Conservation (phyloP, 345 rosid genomes). For the Hibiscus trionum region DNA sequence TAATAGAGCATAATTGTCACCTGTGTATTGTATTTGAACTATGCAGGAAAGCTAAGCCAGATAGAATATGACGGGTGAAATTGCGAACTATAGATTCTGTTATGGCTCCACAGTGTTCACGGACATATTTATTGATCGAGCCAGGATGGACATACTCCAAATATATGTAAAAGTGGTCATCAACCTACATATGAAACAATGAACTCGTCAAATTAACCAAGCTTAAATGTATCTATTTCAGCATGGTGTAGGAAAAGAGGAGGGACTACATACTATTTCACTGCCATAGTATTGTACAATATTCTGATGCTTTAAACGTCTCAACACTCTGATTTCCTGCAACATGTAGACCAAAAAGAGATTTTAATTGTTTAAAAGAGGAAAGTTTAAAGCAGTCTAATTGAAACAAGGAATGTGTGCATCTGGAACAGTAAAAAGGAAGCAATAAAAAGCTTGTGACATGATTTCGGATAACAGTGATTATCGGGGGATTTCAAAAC, state of each 20-base stretch:
- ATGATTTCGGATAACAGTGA: background rate
- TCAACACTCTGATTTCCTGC: constrained; percentile 59
- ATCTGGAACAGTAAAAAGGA: too few species aligned
- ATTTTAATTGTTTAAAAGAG: too few species aligned
- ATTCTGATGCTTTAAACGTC: constrained; percentile 46
- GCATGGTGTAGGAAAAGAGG: background rate
- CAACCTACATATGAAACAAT: constrained; percentile 34
- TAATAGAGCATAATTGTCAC: constrained; percentile 20
- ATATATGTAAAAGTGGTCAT: constrained; percentile 54
- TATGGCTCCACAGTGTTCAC: constrained; percentile 48
- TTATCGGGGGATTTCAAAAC: background rate
- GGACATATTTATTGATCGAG: constrained; percentile 46
- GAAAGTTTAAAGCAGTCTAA: too few species aligned
- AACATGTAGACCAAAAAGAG: background rate
- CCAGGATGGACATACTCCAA: constrained; percentile 69
- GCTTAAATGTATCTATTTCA: background rate
- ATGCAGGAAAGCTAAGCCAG: constrained; percentile 58
- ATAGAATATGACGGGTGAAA: constrained; percentile 66
- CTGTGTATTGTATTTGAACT: constrained; percentile 59
- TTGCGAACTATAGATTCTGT: constrained; percentile 61
- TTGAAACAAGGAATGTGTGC: too few species aligned
- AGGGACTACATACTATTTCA: constrained; percentile 41
- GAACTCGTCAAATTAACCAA: constrained; percentile 8
- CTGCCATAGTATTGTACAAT: constrained; percentile 70
- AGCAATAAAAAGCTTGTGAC: background rate